phyloP scores from a whole-genome alignment of 192 early-diverging fungal species.

The Cetraspora pellucida region DNA sequence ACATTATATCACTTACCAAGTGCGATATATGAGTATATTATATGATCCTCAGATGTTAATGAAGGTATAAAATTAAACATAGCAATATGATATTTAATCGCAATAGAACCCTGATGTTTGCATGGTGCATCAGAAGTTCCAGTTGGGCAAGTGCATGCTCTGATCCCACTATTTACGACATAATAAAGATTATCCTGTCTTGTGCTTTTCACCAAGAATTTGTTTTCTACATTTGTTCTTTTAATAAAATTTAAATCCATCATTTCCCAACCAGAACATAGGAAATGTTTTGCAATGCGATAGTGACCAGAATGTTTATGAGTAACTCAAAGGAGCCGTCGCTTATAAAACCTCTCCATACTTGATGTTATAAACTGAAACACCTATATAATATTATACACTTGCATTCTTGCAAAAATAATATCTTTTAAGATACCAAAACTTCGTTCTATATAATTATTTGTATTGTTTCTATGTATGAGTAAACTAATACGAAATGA shows the following conservation, averaged over 20 bases:
- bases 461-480: background rate
- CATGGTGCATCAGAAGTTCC: background rate
- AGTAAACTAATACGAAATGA: background rate
- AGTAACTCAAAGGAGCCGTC: background rate
- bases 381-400: background rate
- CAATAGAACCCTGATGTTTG: background rate
- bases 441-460: background rate
- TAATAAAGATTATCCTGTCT: background rate
- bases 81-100: slow-evolving; percentile 14
- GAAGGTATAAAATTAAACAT: slow-evolving; percentile 1
- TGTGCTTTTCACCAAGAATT: background rate
- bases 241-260: slow-evolving; percentile 12
- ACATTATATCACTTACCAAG: slow-evolving; percentile 15
- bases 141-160: background rate
- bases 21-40: background rate
- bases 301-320: slow-evolving; percentile 15
- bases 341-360: slow-evolving; percentile 11
- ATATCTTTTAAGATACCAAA: slow-evolving; percentile 21
- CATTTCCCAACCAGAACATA: background rate
- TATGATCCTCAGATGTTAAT: background rate
- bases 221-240: background rate
- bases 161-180: background rate
- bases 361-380: slow-evolving; percentile 10
- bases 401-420: background rate
- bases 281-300: slow-evolving; percentile 5